Base-by-base conservation (phyloP, 2,329 filamentous ascomycete species). In the Colletotrichum falcatum region DNA sequence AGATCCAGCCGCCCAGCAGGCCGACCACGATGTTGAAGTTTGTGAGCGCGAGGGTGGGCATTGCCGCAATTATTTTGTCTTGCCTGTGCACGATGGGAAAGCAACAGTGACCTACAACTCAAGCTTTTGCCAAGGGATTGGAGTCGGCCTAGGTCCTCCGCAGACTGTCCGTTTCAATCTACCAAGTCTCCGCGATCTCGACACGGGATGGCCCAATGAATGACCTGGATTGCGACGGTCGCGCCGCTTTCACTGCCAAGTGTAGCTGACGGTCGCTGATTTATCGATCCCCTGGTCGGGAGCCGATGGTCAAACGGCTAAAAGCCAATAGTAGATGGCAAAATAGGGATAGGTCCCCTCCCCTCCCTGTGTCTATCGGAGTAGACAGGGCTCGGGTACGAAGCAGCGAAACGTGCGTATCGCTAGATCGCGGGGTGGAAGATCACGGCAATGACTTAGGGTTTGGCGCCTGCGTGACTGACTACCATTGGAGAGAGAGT, bases 1-100 rank as follows among this genome's bases (percentile, higher is more conserved):
- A 94, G 72, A 98, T 90, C 82, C 97, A 98, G 1, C 93, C 95
- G 18, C 95, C 95, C 16, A 97, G 81, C 9, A 93, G 88, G 63
- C 92, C 91, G 78, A 93, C 90, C 65, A 94, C 88, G 73, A 96
- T 92, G 81, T 97, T 97, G 85, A 97, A 97, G 79, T 71, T 71
- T 49, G 65, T 71, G 39, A 80, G 55, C 7, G 78, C 79, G 37
- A 82, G 70, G 30, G 79, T 80, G 54, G 83, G 83, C 83, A 85
- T 85, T 65, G 75, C 80, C 70, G 63, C 55, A 65, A 62, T 35
- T 49, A n/a, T n/a, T n/a, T 59, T 20, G 60, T 48, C 61, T 66
- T 61, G 54, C 54, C 35, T 39, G 23, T 12, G 49, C 20, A 55
- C 33, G 5, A 23, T 23, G 49, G 54, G 48, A 65, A 58, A 16